These are phyloP conservation scores for Periglandula ipomoeae DNA, from an alignment of 2,329 filamentous ascomycete genomes.

Conservation along the genomic window DNA sequence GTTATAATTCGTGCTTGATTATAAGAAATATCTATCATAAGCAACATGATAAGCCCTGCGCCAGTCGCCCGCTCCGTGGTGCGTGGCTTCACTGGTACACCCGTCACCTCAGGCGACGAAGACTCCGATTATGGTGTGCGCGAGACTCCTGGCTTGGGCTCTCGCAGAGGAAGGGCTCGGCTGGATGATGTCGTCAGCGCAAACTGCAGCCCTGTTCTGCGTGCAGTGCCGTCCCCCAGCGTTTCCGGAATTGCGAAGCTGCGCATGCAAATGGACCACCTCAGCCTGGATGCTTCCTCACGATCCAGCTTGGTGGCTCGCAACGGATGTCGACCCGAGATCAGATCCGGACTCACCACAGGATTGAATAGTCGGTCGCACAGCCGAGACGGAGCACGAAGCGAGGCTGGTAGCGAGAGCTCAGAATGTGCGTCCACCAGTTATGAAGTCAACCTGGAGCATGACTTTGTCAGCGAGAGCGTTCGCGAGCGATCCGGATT, in stretches of 20 bases:
- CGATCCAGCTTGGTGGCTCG: conserved; percentile 48
- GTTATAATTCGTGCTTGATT: not conserved
- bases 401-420: conserved; percentile 44
- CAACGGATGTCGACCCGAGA: conserved; percentile 32
- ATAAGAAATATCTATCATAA: not conserved
- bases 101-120: conserved; percentile 46
- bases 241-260: conserved; percentile 73
- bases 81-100: conserved; percentile 48
- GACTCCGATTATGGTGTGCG: conserved; percentile 41
- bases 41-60: conserved; percentile 37
- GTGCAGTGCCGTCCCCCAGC: conserved; percentile 41
- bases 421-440: conserved; percentile 62
- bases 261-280: conserved; percentile 69
- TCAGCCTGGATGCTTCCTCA: conserved; percentile 54
- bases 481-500: conserved; percentile 35
- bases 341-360: conserved; percentile 35
- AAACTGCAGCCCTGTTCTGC: conserved; percentile 53
- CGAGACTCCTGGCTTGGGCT: conserved; percentile 28
- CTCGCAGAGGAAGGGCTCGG: conserved; percentile 30
- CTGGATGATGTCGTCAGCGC: conserved; percentile 51
- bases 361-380: conserved; percentile 44
- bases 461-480: conserved; percentile 73
- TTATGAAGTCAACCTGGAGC: conserved; percentile 76
- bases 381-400: conserved; percentile 47
- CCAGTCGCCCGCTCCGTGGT: conserved; percentile 43